These are phyloP conservation scores for Diutina mesorugosa DNA, from an alignment of 1,139 yeast genomes.

Conservation along the genomic window DNA sequence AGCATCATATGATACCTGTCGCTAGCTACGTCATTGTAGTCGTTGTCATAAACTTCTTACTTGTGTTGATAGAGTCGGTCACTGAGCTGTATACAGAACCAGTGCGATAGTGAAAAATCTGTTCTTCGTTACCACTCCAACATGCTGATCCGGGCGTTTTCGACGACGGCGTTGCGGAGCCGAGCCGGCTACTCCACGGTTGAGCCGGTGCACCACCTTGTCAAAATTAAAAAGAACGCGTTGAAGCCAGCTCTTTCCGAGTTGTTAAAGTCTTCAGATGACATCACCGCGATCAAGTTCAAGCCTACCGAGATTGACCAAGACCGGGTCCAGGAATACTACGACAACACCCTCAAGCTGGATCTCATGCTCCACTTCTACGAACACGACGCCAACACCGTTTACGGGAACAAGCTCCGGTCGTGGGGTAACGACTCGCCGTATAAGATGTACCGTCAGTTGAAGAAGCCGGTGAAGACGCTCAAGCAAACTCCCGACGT, in stretches of 20 bases:
- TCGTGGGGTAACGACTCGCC: constrained; percentile 87
- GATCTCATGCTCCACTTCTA: constrained; percentile 73
- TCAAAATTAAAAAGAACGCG: constrained; percentile 57
- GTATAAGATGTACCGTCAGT: constrained; percentile 73
- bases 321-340: constrained; percentile 75
- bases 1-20: too few relatives aligned
- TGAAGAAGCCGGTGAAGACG: constrained; percentile 51
- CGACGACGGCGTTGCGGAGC: constrained; percentile 22
- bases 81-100: not conserved
- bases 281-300: constrained; percentile 65
- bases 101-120: not conserved
- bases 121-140: not conserved
- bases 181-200: constrained; percentile 72
- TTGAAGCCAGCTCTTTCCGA: constrained; percentile 61
- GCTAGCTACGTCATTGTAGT: not conserved
- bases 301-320: constrained; percentile 60
- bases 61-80: not conserved
- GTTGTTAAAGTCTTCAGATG: constrained; percentile 52
- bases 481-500: constrained; percentile 63
- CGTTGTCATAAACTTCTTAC: too few relatives aligned
- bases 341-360: constrained; percentile 55
- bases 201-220: constrained; percentile 84
- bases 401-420: constrained; percentile 63
- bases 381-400: constrained; percentile 41
- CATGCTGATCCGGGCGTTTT: constrained; percentile 12